A percentile compares a stretch with the other conserved stretches of the same genome.
phyloP scores from a whole-genome alignment of 768 basidiomycete genomes.

The Cyclocybe cylindracea region DNA sequence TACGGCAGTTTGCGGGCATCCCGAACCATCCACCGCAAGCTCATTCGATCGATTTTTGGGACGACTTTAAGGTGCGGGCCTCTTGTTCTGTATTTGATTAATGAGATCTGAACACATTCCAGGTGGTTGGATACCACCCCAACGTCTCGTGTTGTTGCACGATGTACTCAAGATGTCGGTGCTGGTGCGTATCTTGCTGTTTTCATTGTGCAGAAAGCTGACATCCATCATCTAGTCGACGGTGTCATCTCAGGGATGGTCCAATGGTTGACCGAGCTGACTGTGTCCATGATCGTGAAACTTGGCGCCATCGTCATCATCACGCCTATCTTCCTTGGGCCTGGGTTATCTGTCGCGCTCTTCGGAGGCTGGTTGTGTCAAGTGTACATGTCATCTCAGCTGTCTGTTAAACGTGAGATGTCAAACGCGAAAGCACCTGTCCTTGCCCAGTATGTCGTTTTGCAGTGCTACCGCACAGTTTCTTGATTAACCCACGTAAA shows the following conservation, averaged over 20 bases:
- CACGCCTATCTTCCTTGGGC: constrained; percentile 40
- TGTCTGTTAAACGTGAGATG: constrained; percentile 47
- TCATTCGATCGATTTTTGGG: constrained; percentile 54
- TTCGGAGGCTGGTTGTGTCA: constrained; percentile 26
- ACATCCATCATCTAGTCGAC: constrained; percentile 42
- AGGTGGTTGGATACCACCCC: constrained; percentile 49
- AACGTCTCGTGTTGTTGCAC: constrained; percentile 53
- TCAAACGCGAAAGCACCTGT: constrained; percentile 44
- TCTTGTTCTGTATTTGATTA: neutral
- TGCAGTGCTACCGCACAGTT: too few species aligned
- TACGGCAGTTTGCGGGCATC: constrained; percentile 54
- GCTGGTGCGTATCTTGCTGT: constrained; percentile 21
- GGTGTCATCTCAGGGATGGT: constrained; percentile 30
- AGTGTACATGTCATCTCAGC: constrained; percentile 43
- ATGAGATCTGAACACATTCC: neutral
- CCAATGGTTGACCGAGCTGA: constrained; percentile 28
- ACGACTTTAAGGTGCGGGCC: constrained; percentile 55
- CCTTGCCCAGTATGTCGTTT: constrained; percentile 49
- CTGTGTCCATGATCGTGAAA: constrained; percentile 37
- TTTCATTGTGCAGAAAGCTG: too few species aligned
- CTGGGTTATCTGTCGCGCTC: constrained; percentile 21
- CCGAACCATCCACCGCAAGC: constrained; percentile 47
- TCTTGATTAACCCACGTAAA: too few species aligned
- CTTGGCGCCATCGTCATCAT: constrained; percentile 43
- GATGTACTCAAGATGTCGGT: constrained; percentile 66